Conservation (phyloP, 176 grass and related monocot genomes). For the Neostapfia colusana region DNA sequence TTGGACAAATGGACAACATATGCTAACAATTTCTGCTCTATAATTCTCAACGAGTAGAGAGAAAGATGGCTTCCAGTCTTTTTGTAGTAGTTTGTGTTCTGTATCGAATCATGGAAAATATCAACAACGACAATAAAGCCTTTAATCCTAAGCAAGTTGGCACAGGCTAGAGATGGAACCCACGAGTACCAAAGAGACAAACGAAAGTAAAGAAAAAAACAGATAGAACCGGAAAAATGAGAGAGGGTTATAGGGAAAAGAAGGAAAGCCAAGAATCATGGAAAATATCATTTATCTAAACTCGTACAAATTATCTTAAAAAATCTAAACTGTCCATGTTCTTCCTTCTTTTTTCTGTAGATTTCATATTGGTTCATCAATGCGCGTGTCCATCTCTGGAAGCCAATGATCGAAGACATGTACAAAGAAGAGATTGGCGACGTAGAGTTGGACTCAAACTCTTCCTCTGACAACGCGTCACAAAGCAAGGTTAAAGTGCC, state of each 20-base stretch:
- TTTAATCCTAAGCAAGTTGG: too few relatives aligned
- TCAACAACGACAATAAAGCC: too few relatives aligned
- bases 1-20: neutral
- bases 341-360: conserved; percentile 45
- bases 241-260: too few relatives aligned
- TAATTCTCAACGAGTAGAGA: neutral
- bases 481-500: conserved; percentile 55
- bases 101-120: neutral
- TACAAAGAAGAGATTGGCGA: conserved; percentile 96
- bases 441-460: conserved; percentile 75
- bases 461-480: conserved; percentile 69
- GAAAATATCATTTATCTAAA: conserved; percentile 10
- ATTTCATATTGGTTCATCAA: conserved; percentile 99
- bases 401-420: conserved; percentile 99
- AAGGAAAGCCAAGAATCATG: too few relatives aligned
- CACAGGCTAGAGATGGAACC: too few relatives aligned
- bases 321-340: too few relatives aligned
- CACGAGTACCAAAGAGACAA: too few relatives aligned
- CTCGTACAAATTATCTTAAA: too few relatives aligned
- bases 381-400: conserved; percentile 96
- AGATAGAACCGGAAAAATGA: too few relatives aligned
- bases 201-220: too few relatives aligned
- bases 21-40: neutral
- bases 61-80: too few relatives aligned
- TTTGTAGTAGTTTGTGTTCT: neutral